Evolutionary conservation across 257 asterid species (phyloP), one percentile per base, ranked within the genome.

Genomic region (Fraxinus excelsior): DNA sequence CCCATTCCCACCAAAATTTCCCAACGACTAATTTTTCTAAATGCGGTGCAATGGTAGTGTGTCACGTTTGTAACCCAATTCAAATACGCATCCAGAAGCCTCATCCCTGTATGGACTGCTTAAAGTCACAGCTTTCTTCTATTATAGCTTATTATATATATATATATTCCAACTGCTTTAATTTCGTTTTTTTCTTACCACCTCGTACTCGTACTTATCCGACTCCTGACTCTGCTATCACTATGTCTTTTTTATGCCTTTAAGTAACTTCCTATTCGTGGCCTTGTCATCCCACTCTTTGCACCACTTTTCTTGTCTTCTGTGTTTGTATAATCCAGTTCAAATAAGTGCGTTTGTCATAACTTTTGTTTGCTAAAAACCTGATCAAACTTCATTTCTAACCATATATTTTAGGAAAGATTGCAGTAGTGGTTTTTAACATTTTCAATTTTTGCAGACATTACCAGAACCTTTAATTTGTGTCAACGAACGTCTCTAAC

Each of bases 1-100:
- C 66, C 71, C 56, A 40, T 67, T 3, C 66, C 71, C 56, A 40
- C 72, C 53, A 42, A 74, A 42, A 58, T 35, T 80, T 38, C 67
- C 72, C 10, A 58, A 69, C 70, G 68, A 53, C 5, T 68, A 68
- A 53, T 5, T 68, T 46, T 26, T 60, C 66, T 13, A 49, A 44
- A 44, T 35, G 35, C 40, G 60, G n/a, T 26, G 13, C 0, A 25
- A 3, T 53, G 66, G 4, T 14, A 5, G 19, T 46, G 7, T 3
- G 3, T 46, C 19, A 16, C 7, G 65, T 56, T 19, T 56, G 65
- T n/a, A 56, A 23, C 13, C 72, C 71, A 28, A 69, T 51, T 75
- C 62, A 65, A 37, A 19, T 64, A 14, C 31, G 16, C 38, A 75
- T 70, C 34, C 19, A 68, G 28, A 76, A 51, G n/a, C 7, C 53